Conservation (phyloP, 306 rosid species). For the Styphnolobium japonicum region DNA sequence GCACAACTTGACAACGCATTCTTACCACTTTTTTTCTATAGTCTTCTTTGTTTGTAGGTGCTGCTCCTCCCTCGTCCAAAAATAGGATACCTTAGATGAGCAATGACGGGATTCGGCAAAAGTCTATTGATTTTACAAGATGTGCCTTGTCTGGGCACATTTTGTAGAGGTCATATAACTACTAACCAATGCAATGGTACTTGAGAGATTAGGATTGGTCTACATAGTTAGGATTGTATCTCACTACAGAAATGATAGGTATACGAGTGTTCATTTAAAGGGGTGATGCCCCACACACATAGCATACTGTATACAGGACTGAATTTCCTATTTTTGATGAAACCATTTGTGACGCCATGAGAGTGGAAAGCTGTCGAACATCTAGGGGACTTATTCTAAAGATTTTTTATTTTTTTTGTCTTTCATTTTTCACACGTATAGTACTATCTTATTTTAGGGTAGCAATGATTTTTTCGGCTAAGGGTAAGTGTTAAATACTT, state of each 20-base stretch:
- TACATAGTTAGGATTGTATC: conserved; percentile 26
- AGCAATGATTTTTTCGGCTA: too few relatives aligned
- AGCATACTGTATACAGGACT: not conserved
- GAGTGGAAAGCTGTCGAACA: not conserved
- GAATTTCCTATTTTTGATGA: not conserved
- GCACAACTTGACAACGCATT: conserved; percentile 96
- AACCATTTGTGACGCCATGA: not conserved
- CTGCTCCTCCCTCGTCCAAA: conserved; percentile 18
- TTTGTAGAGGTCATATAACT: conserved; percentile 34
- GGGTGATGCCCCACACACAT: not conserved
- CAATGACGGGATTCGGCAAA: not conserved
- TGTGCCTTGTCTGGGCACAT: conserved; percentile 14
- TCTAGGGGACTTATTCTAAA: not conserved
- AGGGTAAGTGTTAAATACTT: too few relatives aligned
- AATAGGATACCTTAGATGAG: conserved; percentile 11
- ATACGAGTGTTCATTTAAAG: not conserved
- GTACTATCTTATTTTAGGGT: not conserved
- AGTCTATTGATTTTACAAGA: not conserved
- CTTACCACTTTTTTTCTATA: conserved; percentile 85
- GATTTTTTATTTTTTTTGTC: not conserved
- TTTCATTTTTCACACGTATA: too few relatives aligned
- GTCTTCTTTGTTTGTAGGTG: conserved; percentile 84
- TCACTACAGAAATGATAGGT: conserved; percentile 22
- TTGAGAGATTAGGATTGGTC: conserved; percentile 14
- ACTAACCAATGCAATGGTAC: conserved; percentile 19